A percentile compares a stretch with the other conserved stretches of the same genome.
phyloP scores from a whole-genome alignment of 495 filamentous ascomycete genomes.

The Penicilliopsis zonata region DNA sequence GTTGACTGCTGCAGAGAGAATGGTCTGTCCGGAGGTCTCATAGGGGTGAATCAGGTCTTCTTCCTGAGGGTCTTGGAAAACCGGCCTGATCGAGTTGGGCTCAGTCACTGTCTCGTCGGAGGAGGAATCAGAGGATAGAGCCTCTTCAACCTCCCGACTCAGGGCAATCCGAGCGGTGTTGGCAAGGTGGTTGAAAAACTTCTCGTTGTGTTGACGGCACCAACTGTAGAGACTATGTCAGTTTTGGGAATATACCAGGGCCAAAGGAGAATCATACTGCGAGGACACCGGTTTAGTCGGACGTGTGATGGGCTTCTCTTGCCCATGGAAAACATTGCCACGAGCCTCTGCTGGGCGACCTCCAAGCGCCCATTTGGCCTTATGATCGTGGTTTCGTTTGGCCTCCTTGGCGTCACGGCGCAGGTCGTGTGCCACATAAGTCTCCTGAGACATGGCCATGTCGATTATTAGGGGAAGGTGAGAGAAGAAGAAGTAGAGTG shows the following conservation, averaged over 20 bases:
- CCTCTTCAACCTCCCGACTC: conserved; percentile 21
- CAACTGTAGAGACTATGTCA: too few relatives aligned
- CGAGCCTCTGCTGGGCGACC: conserved; percentile 9
- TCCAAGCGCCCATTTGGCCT: conserved; percentile 44
- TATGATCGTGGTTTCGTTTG: conserved; percentile 37
- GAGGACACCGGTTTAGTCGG: too few relatives aligned
- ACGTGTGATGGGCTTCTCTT: too few relatives aligned
- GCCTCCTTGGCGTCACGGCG: conserved; percentile 16
- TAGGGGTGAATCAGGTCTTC: conserved; percentile 35
- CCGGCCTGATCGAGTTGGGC: conserved; percentile 19
- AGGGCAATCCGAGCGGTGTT: conserved; percentile 23
- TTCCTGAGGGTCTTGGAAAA: conserved; percentile 9
- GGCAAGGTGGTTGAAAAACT: conserved; percentile 14
- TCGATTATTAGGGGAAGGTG: background rate
- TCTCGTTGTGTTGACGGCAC: conserved; percentile 1
- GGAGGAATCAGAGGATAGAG: conserved; percentile 21
- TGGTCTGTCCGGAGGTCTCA: conserved; percentile 40
- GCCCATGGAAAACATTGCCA: too few relatives aligned
- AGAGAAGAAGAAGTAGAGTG: background rate
- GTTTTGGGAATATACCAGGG: too few relatives aligned
- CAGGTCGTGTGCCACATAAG: conserved; percentile 8
- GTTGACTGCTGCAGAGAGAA: conserved; percentile 39
- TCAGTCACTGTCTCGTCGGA: conserved; percentile 28
- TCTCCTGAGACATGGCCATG: conserved; percentile 5
- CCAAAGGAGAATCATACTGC: too few relatives aligned